Conservation (phyloP, 2,329 filamentous ascomycete species). For the Aspergillus brasiliensis region DNA sequence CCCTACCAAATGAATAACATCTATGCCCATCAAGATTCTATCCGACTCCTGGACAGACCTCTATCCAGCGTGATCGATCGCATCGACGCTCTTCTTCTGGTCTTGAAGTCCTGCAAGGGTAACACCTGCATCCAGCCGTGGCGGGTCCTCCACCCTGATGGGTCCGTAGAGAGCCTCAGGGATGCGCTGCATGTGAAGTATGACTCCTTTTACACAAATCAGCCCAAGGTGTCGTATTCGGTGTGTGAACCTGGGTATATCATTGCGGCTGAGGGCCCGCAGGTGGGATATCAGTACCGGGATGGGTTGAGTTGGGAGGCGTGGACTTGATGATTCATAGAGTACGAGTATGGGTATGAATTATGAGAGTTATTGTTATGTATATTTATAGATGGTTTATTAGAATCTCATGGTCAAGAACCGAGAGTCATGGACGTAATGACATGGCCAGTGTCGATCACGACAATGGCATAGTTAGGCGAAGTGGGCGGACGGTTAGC, state of each 20-base stretch:
- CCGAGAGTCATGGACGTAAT: neutral
- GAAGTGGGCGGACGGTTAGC: too few relatives aligned
- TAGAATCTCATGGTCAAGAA: neutral
- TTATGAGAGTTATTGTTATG: neutral
- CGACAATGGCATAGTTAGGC: too few relatives aligned
- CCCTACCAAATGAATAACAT: constrained; percentile 7
- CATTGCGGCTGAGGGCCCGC: constrained; percentile 39
- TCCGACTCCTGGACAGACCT: neutral
- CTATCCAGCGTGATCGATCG: constrained; percentile 5
- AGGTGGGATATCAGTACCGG: constrained; percentile 17
- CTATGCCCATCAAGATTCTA: neutral
- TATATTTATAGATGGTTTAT: neutral
- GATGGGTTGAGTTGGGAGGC: constrained; percentile 24
- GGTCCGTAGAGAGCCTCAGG: constrained; percentile 30
- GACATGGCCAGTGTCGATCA: too few relatives aligned
- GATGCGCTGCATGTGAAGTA: constrained; percentile 35
- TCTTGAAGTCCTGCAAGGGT: constrained; percentile 32
- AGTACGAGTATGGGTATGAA: neutral
- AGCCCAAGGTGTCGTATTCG: constrained; percentile 37
- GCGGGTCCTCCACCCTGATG: constrained; percentile 37
- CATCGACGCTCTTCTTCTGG: neutral
- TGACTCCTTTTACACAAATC: constrained; percentile 37
- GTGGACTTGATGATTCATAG: constrained; percentile 3
- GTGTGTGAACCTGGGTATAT: constrained; percentile 42
- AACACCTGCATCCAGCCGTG: constrained; percentile 40